Base-by-base conservation (phyloP, 228 moss, liverwort and hornwort species). In the Sphagnum fallax region DNA sequence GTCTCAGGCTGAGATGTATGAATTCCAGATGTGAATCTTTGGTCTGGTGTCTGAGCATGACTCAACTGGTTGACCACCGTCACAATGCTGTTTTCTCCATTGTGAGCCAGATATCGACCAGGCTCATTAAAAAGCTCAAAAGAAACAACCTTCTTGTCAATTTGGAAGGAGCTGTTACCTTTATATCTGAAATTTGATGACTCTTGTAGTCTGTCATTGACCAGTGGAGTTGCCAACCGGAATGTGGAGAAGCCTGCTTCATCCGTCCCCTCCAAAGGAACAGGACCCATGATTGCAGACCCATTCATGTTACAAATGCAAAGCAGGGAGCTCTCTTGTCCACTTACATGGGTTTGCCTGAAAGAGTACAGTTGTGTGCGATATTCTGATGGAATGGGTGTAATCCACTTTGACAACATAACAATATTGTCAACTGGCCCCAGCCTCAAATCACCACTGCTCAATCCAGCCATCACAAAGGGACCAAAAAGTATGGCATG, bases 401-500 rank as follows among this genome's bases (percentile, higher is more conserved):
- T 68, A 18, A 92, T 65, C 90, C 94, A 89, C 60, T 85, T 73
- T 5, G 81, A 79, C 8, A 79, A 67, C n/a, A 64, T 62, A 61
- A 81, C 80, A 60, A 70, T 69, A 65, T 83, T 70, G 7, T 80
- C 84, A 51, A 69, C 51, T 47, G 53, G 72, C 47, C 83, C 89
- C 48, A 94, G 76, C 65, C 78, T 75, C 80, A 86, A 81, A 18
- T 93, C 83, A 72, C 85, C 84, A 53, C 69, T 65, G 64, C 92
- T 94, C 76, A 89, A 79, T 63, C 98, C 98, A 66, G 86, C 90
- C 75, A 98, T 80, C 69, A 98, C 82, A 73, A 88, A 90, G 5
- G 98, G 94, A 59, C 94, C 92, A 65, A 85, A 90, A 67, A 94
- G 71, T 15, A 98, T 84, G 12, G 98, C 92, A 75, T 90, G 90